Conservation (phyloP, 2,329 filamentous ascomycete genomes). For the Diaporthe nobilis region DNA sequence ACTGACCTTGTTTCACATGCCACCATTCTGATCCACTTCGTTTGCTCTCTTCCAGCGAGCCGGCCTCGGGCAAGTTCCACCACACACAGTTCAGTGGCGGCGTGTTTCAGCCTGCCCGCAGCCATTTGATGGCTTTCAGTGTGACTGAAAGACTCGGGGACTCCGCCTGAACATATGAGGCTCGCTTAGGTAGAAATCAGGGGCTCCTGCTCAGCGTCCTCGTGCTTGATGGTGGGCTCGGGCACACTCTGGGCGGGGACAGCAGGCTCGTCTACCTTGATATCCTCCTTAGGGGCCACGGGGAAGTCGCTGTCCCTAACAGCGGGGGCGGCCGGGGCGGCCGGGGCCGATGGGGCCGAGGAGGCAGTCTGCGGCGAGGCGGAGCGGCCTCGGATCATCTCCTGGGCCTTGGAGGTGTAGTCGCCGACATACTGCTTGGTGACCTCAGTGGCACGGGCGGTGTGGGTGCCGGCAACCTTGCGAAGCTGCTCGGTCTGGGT, state of each 20-base stretch:
- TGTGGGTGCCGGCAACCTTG: conserved; percentile 74
- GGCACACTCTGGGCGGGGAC: conserved; percentile 42
- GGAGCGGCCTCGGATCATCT: conserved; percentile 68
- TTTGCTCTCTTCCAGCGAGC: neutral
- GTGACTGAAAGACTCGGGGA: neutral
- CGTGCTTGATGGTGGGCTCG: conserved; percentile 49
- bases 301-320: conserved; percentile 66
- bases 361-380: conserved; percentile 58
- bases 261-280: conserved; percentile 48
- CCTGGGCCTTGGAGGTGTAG: conserved; percentile 77
- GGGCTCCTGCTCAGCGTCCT: conserved; percentile 53
- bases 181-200: conserved; percentile 50
- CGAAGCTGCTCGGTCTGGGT: conserved; percentile 75
- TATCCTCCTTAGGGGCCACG: conserved; percentile 56
- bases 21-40: neutral
- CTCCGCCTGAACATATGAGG: neutral
- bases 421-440: conserved; percentile 79
- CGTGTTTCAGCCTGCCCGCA: neutral
- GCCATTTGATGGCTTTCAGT: neutral
- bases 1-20: neutral
- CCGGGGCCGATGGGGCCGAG: conserved; percentile 50
- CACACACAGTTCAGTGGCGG: neutral
- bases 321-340: conserved; percentile 44
- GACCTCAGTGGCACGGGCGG: conserved; percentile 71
- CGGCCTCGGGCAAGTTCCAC: neutral